Evolutionary conservation across 169 alveolate species (phyloP), one percentile per base, ranked within the genome.

Genomic region (Plasmodium cynomolgi): DNA sequence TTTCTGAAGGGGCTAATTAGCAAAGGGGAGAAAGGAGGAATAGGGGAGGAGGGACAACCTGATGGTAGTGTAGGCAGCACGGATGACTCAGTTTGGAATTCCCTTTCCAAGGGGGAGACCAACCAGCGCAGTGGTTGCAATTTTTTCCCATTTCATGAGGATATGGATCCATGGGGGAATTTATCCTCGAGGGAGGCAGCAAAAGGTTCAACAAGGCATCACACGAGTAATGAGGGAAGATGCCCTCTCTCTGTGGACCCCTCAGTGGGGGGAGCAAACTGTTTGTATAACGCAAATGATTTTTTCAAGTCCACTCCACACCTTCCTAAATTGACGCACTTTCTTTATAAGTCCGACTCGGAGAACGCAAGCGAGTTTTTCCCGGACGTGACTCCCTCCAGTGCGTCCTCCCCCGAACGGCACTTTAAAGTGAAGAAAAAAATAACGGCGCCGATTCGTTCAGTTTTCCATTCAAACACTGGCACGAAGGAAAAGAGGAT

Each of bases 331-430:
- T 73, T 50, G 31, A 85, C 3, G 26, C n/a, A 71, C 41, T 75
- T 85, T 50, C 44, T 75, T 73, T 56, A 85, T 37, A 54, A 75
- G 37, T 50, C 81, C 3, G 93, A 85, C 26, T 75, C 83, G 15
- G 44, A 41, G 15, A 84, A 39, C 62, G 33, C n/a, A 11, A 81
- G 34, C 23, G 75, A 82, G 37, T 54, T 82, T 29, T 82, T 13
- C 81, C 23, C 17, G n/a, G 68, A 85, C 39, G 68, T 75, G 79
- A 33, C 92, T 23, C 34, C n/a, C 7, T 29, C 26, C 8, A 50
- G 31, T 47, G 26, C 23, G 17, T 56, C 84, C 34, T 20, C 3
- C 41, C 39, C 13, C 13, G 39, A 31, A 17, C 5, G 50, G 15
- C 75, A 23, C 29, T 34, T 15, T 31, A 37, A 74, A 77, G 62